These are phyloP conservation scores for Saccharomycopsis javanensis DNA, from an alignment of 805 yeast genomes.

Conservation along the genomic window DNA sequence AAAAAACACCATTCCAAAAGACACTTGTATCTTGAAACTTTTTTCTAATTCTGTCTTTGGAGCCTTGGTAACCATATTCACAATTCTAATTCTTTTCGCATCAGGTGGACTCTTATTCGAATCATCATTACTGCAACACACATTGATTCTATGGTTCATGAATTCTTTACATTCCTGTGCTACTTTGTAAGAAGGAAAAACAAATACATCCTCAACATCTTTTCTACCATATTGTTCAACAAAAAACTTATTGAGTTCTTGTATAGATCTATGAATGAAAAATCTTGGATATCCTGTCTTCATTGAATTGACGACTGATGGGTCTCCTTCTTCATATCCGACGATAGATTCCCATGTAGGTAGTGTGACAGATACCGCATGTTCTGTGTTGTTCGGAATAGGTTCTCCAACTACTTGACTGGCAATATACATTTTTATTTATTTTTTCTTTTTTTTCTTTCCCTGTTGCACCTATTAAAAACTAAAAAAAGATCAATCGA, in stretches of 20 bases:
- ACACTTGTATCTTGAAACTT: conserved; percentile 51
- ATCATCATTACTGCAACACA: conserved; percentile 28
- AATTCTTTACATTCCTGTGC: conserved; percentile 84
- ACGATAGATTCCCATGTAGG: conserved; percentile 95
- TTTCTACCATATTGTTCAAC: conserved; percentile 69
- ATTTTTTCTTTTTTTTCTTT: too few species aligned
- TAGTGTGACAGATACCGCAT: conserved; percentile 88
- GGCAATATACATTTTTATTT: conserved; percentile 21
- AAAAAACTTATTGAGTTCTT: conserved; percentile 42
- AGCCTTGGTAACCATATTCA: conserved; percentile 63
- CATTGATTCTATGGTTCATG: conserved; percentile 27
- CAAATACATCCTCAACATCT: conserved; percentile 59
- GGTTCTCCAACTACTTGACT: conserved; percentile 58
- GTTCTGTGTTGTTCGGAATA: conserved; percentile 82
- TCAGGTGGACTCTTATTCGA: conserved; percentile 18
- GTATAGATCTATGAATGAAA: conserved; percentile 56
- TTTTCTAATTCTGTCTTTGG: conserved; percentile 53
- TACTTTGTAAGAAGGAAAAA: conserved; percentile 67
- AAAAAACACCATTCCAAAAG: conserved; percentile 72
- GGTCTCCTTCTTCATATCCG: conserved; percentile 86
- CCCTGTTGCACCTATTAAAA: too few species aligned
- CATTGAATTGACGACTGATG: conserved; percentile 70
- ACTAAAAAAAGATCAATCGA: too few species aligned
- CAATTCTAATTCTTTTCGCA: conserved; percentile 43
- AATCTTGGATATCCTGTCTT: conserved; percentile 84